Conservation (phyloP, 2,329 filamentous ascomycete species). For the Ampelomyces quisqualis region DNA sequence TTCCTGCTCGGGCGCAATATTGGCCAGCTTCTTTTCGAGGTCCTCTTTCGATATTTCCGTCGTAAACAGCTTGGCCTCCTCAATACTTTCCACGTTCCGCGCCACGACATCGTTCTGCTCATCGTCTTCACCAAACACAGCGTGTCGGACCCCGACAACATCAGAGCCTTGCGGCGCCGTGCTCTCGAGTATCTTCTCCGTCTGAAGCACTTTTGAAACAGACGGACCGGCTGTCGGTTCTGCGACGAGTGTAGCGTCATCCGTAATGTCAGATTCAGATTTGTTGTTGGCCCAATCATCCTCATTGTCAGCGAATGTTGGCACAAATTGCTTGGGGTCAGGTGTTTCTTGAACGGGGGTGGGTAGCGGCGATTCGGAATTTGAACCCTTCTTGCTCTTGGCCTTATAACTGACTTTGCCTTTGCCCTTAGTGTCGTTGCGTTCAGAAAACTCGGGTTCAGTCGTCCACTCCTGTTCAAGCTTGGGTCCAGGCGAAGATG, state of each 20-base stretch:
- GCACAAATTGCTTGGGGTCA: constrained; percentile 18
- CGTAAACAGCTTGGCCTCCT: background rate
- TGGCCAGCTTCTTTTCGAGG: constrained; percentile 1
- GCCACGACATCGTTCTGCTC: background rate
- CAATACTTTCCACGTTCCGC: background rate
- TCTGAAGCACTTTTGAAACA: constrained; percentile 21
- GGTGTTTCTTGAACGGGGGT: constrained; percentile 5
- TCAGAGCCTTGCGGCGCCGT: constrained; percentile 20
- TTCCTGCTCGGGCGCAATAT: background rate
- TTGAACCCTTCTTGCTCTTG: constrained; percentile 35
- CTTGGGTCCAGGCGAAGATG: constrained; percentile 1
- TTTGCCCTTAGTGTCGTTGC: constrained; percentile 12
- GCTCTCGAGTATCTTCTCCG: constrained; percentile 32
- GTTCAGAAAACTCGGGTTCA: constrained; percentile 5
- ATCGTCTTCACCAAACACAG: constrained; percentile 7
- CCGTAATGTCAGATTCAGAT: constrained; percentile 26
- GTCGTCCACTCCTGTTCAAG: background rate
- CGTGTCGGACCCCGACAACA: constrained; percentile 17
- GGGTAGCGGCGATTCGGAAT: constrained; percentile 4
- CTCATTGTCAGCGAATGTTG: constrained; percentile 35
- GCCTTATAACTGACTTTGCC: constrained; percentile 35
- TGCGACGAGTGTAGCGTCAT: constrained; percentile 38
- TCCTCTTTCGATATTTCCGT: background rate
- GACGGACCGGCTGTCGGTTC: constrained; percentile 20
- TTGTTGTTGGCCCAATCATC: constrained; percentile 33